Evolutionary conservation across 306 rosid genomes (phyloP), one percentile per base, ranked within the genome.

Genomic region (Calophaca sinica): DNA sequence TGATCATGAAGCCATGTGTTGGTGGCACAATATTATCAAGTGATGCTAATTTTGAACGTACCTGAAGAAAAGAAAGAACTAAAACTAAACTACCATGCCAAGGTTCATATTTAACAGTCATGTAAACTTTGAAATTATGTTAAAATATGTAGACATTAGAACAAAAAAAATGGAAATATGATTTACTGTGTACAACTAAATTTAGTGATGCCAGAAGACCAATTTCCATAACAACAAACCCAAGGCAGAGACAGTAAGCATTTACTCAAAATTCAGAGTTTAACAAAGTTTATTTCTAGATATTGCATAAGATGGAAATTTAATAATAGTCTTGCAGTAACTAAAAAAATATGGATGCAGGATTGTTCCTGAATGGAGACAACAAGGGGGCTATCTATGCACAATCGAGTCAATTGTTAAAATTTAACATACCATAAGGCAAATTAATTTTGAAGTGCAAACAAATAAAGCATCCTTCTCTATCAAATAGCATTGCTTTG

Each of bases 1-100:
- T 92, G 85, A 96, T 87, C 98, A 90, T 81, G 87, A 96, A 93
- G 81, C 99, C 98, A 80, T 96, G 97, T 15, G 99, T 90, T 60
- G 96, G 91, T 69, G 99, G 99, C 79, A 96, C 96, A 81, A 96
- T 90, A 84, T 89, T 88, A 84, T 90, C 92, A 77, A 96, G 96
- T 60, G 98, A 87, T 68, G 93, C 84, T 84, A 88, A 84, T 82
- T 92, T 92, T 44, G 97, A 70, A 60, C 98, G 84, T 14, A 92
- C 96, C 99, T 96, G 50, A 57, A 75, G 51, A 53, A 75, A 82
- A 68, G 42, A 69, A 71, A 84, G 59, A 77, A 66, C 42, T 54
- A 74, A 70, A 70, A 39, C 15, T 70, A 75, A 49, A 73, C 10
- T 13, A 63, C 15, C 26, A 53, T 70, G 58, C 50, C 59, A 83